Base-by-base conservation (phyloP, 208 protist genomes). In the Wallacemonas sp. region DNA sequence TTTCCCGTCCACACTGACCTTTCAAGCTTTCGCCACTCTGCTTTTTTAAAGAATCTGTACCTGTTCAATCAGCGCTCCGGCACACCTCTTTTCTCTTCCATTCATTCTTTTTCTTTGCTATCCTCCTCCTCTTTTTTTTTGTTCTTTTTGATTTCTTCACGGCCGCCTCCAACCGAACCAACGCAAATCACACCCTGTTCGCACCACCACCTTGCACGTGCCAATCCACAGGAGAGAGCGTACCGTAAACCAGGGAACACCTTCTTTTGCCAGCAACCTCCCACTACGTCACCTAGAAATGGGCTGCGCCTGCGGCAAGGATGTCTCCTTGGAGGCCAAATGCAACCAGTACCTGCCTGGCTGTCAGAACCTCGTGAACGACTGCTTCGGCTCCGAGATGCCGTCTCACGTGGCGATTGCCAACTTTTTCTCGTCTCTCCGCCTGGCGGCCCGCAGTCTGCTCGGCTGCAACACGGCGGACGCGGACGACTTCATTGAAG, bases 381-480 rank as follows among this genome's bases (percentile, higher is more conserved):
- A 83, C 25, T 83, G 74, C 46, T 84, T 89, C 20, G 44, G 44
- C 5, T 44, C 42, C 1, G 59, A 78, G 23, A 65, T 57, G 8
- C 64, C 70, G 2, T 55, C 62, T n/a, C 41, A 67, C 12, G 72
- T 70, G 16, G 81, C 87, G 25, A 36, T 65, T 4, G 64, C 49
- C 11, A 59, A 76, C 55, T 88, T 90, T 48, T 93, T 93, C 49
- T 75, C 83, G 0, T 76, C 71, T 5, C 61, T 90, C 57, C 76
- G 79, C 20, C 70, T 74, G 42, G 87, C 81, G 0, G 20, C 70
- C 1, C 72, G 67, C 23, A 65, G 76, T 36, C 63, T 89, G 57
- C 63, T 92, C 20, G 49, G 68, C 3, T 87, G 81, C 68, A 67
- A 22, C 22, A 32, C 41, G 16, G 79, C 83, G n/a, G 72, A 87